Evolutionary conservation across 331 rosid genomes (phyloP), one percentile per base, ranked within the genome.

Genomic region (Dryas integrifolia): DNA sequence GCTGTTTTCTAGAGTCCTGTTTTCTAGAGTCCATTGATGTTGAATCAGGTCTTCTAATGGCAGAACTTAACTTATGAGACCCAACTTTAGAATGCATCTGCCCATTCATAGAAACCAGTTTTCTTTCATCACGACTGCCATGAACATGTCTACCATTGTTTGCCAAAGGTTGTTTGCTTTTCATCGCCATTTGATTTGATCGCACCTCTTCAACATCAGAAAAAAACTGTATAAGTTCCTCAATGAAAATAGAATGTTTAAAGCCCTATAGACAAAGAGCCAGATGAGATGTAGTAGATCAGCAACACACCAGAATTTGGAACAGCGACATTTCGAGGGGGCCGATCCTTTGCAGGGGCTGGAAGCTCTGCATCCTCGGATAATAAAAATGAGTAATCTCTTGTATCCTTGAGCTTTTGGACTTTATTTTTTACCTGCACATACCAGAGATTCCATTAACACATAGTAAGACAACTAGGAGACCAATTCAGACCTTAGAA

Each of bases 321-420:
- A 76, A 56, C 74, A 48, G 76, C 43, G 52, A 51, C 77, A 63
- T 58, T 86, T 74, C 65, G 76, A 43, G 84, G 76, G 10, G 74
- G 86, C 1, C 83, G 77, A 69, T 72, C 90, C 73, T 84, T 91
- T 4, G 80, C 5, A 57, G 97, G 84, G 77, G 85, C 89, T 3
- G 97, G 96, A 76, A 75, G 64, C 74, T 89, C 86, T 6, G 81
- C 87, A 79, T 94, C 88, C 49, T 91, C 97, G 2, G 96, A 89
- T 73, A 84, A 68, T 66, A 94, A 85, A 82, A 91, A 94, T 12
- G 98, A 89, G 80, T 94, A 94, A 77, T 94, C 98, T 77, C 98
- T 89, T 1, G 92, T 91, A 78, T 80, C 84, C 84, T 94, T 94
- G 4, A 89, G 86, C 74, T 82, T 88, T 82, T 91, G 87, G 53